Base-by-base conservation (phyloP, 495 filamentous ascomycete genomes). In the Gamarada debralockiae region DNA sequence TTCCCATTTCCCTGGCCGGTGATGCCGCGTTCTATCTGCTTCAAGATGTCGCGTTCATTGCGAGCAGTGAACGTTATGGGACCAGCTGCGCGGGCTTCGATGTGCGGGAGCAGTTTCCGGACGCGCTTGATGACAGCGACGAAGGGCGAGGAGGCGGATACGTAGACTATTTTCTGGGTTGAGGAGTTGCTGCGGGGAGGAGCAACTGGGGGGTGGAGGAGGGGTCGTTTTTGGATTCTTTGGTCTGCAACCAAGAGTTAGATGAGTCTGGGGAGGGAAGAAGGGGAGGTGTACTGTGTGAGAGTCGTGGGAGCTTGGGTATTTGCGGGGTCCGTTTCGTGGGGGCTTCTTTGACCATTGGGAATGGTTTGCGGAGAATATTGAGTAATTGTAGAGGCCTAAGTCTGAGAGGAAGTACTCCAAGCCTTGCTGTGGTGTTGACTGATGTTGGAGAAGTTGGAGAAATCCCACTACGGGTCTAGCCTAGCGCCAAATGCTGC, bases 51-150 rank as follows among this genome's bases (percentile, higher is more conserved):
- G 1, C 22, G 23, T 15, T 25, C 25, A 17, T 10, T 14, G 22
- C 27, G 46, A 10, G 9, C 9, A 14, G 9, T 4, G n/a, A 40
- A 17, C 27, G 17, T 40, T 13, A 39, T 38, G 20, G 27, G 21
- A 62, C 57, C 52, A 56, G 66, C 34, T 73, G 76, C 6, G 71
- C 87, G 80, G 45, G 82, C 78, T 43, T 87, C 80, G 17, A 83
- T 78, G 4, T 83, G 76, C 2, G 58, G 60, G 13, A 97, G 83
- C 12, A 87, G 76, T 49, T 84, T 85, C 44, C 85, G 82, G 22
- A 90, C 82, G 55, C 91, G 89, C 68, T 89, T 89, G 14, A 96
- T 77, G 12, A 83, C 79, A n/a, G 84, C 80, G 68, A 95, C 84
- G 74, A 95, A 90, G 12, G 88, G 86, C 0, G 90, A 83, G 2